Percentiles rank a stretch among this genome's conserved stretches.
phyloP scores from a whole-genome alignment of 495 filamentous ascomycete genomes.

The Hyaloscypha hepaticicola region DNA sequence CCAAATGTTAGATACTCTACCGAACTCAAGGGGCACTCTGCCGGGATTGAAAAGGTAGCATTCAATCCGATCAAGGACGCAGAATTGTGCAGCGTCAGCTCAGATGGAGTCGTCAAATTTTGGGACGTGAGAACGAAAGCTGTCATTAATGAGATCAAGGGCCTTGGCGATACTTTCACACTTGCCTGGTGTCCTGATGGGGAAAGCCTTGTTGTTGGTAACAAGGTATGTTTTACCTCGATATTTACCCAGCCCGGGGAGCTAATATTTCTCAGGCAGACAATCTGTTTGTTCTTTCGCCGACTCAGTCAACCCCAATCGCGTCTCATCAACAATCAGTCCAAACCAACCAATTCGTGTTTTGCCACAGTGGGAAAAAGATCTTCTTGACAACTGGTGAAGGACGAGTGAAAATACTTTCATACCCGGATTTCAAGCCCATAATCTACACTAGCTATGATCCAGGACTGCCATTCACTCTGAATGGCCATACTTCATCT shows the following conservation, averaged over 20 bases:
- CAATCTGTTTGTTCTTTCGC: constrained; percentile 64
- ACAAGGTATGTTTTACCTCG: constrained; percentile 57
- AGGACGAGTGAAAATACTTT: constrained; percentile 76
- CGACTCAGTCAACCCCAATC: constrained; percentile 49
- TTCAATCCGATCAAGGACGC: constrained; percentile 89
- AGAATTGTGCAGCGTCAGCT: constrained; percentile 81
- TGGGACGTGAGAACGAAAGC: constrained; percentile 89
- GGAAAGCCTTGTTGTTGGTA: constrained; percentile 74
- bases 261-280: constrained; percentile 56
- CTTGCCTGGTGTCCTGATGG: constrained; percentile 91
- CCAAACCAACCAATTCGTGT: constrained; percentile 80
- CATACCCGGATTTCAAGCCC: constrained; percentile 62
- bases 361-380: constrained; percentile 70
- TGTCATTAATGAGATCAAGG: constrained; percentile 74
- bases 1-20: constrained; percentile 77
- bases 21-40: constrained; percentile 78
- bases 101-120: constrained; percentile 81
- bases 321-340: constrained; percentile 66
- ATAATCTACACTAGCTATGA: constrained; percentile 40
- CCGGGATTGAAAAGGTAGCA: constrained; percentile 77
- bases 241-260: constrained; percentile 25
- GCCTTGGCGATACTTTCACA: constrained; percentile 79
- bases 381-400: constrained; percentile 82
- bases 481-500: constrained; percentile 82
- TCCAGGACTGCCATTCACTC: constrained; percentile 50